These are phyloP conservation scores for Trametes meyenii DNA, from an alignment of 768 basidiomycete species.

Conservation along the genomic window DNA sequence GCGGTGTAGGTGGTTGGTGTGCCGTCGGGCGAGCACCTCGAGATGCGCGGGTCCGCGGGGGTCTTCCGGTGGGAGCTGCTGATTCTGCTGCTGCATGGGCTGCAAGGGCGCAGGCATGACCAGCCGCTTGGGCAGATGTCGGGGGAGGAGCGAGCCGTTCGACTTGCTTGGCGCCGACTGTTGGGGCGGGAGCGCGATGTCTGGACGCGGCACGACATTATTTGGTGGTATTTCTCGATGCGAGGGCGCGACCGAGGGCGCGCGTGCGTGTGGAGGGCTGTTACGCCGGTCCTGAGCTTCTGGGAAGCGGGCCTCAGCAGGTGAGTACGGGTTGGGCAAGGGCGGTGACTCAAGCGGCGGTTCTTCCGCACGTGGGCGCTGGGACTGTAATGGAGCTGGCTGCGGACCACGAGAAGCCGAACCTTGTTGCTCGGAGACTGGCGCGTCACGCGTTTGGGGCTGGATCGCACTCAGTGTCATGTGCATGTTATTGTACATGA, in stretches of 20 bases:
- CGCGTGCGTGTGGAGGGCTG: constrained; percentile 3
- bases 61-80: neutral
- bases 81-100: constrained; percentile 23
- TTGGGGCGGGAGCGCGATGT: constrained; percentile 22
- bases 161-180: constrained; percentile 6
- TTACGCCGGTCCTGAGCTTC: neutral
- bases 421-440: neutral
- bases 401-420: constrained; percentile 1
- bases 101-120: constrained; percentile 77
- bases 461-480: constrained; percentile 5
- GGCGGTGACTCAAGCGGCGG: constrained; percentile 9
- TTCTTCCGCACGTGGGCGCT: neutral
- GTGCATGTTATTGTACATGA: constrained; percentile 17
- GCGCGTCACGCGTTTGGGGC: neutral
- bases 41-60: constrained; percentile 10
- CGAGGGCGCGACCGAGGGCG: neutral
- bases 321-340: constrained; percentile 17
- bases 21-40: constrained; percentile 21
- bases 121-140: constrained; percentile 61
- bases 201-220: constrained; percentile 17
- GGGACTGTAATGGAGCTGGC: neutral
- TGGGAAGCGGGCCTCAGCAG: constrained; percentile 3
- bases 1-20: constrained; percentile 6
- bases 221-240: neutral
- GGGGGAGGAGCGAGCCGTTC: constrained; percentile 24